These are phyloP conservation scores for Histomonas meleagridis DNA, from an alignment of 208 protist genomes.

Conservation along the genomic window DNA sequence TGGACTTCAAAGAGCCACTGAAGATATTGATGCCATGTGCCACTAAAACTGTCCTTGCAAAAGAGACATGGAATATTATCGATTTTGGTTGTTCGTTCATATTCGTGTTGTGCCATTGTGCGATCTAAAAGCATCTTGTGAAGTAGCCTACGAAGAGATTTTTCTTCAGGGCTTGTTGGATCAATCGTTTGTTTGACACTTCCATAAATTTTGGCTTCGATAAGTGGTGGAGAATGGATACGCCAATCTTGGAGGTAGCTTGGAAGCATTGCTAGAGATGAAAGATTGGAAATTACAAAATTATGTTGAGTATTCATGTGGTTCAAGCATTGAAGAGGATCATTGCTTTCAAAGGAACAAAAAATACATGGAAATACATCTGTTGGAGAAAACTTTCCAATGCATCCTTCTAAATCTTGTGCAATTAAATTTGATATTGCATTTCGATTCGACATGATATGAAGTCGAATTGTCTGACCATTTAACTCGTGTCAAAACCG, in stretches of 20 bases:
- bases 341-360: not conserved
- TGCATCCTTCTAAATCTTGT: not conserved
- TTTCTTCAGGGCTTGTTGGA: not conserved
- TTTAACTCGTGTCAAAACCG: too few relatives aligned
- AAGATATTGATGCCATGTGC: conserved; percentile 31
- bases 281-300: not conserved
- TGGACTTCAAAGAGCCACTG: conserved; percentile 27
- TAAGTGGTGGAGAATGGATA: not conserved
- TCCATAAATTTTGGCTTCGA: not conserved
- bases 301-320: not conserved
- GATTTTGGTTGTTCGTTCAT: not conserved
- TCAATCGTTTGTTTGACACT: not conserved
- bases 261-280: not conserved
- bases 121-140: not conserved
- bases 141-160: not conserved
- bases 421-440: too few relatives aligned
- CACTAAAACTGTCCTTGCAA: not conserved
- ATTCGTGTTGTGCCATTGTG: not conserved
- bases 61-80: not conserved
- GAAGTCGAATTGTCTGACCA: too few relatives aligned
- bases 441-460: too few relatives aligned
- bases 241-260: not conserved
- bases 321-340: not conserved
- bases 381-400: not conserved
- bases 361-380: not conserved